A percentile compares a stretch with the other conserved stretches of the same genome.
Evolutionary conservation across 225 moss, liverwort and hornwort genomes (phyloP).

Genomic region (Sphagnum contortum): DNA sequence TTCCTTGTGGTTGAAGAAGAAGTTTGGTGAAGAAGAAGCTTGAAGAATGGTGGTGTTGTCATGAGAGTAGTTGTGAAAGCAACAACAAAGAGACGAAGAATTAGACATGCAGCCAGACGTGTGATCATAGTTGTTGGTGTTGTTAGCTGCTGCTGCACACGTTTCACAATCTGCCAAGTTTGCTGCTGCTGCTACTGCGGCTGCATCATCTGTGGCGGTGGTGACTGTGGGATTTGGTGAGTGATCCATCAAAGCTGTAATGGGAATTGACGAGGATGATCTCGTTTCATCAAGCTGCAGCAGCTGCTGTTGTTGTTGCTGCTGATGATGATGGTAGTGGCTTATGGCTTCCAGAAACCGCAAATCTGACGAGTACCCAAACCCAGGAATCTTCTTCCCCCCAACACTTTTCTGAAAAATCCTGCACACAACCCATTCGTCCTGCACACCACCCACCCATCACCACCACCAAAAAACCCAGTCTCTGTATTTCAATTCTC

Average conservation of each 20-base stretch:
- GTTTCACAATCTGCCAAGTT: constrained; percentile 52
- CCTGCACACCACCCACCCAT: constrained; percentile 11
- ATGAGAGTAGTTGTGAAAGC: constrained; percentile 22
- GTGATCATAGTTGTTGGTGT: background rate
- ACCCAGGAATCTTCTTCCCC: constrained; percentile 23
- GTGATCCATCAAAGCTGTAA: constrained; percentile 21
- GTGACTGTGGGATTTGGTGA: constrained; percentile 48
- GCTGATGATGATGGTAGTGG: constrained; percentile 14
- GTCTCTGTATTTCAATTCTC: too few relatives aligned
- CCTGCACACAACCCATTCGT: constrained; percentile 61
- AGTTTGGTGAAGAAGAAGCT: background rate
- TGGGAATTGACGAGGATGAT: constrained; percentile 11
- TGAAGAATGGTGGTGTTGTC: constrained; percentile 1
- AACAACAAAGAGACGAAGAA: constrained; percentile 16
- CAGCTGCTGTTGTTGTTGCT: too few relatives aligned
- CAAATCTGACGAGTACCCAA: constrained; percentile 15
- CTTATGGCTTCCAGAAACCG: constrained; percentile 12
- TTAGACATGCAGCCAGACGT: too few relatives aligned
- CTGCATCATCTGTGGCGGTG: constrained; percentile 2
- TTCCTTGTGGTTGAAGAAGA: constrained; percentile 17
- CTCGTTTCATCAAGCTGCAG: constrained; percentile 15
- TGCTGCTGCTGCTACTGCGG: constrained; percentile 10
- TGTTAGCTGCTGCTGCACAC: constrained; percentile 36
- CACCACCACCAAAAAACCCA: too few relatives aligned
- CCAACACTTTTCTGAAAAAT: constrained; percentile 50